Conservation (phyloP, 495 filamentous ascomycete species). For the Talaromyces adpressus region DNA sequence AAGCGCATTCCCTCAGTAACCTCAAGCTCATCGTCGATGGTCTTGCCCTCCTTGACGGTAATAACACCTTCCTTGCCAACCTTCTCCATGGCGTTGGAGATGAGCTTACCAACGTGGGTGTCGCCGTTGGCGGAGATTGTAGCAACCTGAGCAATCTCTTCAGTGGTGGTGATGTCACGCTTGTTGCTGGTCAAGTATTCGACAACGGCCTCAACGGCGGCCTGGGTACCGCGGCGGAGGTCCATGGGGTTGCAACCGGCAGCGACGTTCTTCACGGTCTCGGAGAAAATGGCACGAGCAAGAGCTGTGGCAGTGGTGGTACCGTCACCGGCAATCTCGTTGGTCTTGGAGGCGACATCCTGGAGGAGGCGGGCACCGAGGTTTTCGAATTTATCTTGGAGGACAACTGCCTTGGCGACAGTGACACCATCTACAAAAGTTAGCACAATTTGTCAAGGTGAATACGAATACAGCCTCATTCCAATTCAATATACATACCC, state of each 20-base stretch:
- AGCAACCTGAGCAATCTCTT: constrained; percentile 95
- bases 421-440: constrained; percentile 78
- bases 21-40: constrained; percentile 93
- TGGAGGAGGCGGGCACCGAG: constrained; percentile 93
- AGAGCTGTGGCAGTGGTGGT: constrained; percentile 97
- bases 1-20: constrained; percentile 99
- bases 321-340: constrained; percentile 97
- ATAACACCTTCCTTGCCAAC: constrained; percentile 99
- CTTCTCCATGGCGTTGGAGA: constrained; percentile 98
- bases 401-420: constrained; percentile 82
- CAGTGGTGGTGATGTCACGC: constrained; percentile 93
- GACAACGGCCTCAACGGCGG: constrained; percentile 89
- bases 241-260: constrained; percentile 99
- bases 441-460: constrained; percentile 18
- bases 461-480: background rate
- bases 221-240: constrained; percentile 90
- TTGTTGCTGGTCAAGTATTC: constrained; percentile 90
- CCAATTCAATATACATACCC: constrained; percentile 49
- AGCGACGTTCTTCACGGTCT: constrained; percentile 99
- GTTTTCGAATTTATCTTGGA: constrained; percentile 99
- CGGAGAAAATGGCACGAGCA: constrained; percentile 97
- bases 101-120: constrained; percentile 87
- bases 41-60: constrained; percentile 99
- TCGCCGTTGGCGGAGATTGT: constrained; percentile 98
- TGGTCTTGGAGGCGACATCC: constrained; percentile 98